These are phyloP conservation scores for Termitomyces sp. DNA, from an alignment of 1,284 basidiomycete species.

Conservation along the genomic window DNA sequence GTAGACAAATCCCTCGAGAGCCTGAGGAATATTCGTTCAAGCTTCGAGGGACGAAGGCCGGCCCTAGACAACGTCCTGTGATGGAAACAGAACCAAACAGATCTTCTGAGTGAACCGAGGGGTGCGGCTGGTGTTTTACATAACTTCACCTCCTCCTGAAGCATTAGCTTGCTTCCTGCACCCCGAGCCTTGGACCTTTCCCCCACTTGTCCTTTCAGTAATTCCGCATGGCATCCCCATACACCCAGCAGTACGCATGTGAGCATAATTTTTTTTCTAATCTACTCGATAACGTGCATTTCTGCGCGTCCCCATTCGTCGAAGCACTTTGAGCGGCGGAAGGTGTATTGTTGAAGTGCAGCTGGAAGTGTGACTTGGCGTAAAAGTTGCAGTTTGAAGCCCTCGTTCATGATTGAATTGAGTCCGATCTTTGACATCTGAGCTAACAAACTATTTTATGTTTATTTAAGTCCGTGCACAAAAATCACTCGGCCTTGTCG, in stretches of 20 bases:
- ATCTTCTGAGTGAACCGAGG: neutral
- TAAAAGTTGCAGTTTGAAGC: neutral
- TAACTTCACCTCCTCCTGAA: slow-evolving; percentile 37
- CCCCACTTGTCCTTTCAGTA: slow-evolving; percentile 32
- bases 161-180: slow-evolving; percentile 76
- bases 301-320: neutral
- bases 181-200: slow-evolving; percentile 25
- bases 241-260: slow-evolving; percentile 79
- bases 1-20: too few species aligned
- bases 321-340: neutral
- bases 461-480: slow-evolving; percentile 77
- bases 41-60: neutral
- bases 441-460: neutral
- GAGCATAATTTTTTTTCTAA: slow-evolving; percentile 30
- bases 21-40: too few species aligned
- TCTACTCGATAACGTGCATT: slow-evolving; percentile 10
- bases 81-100: slow-evolving; percentile 1
- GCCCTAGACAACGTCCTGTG: neutral
- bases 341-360: neutral
- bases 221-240: slow-evolving; percentile 54
- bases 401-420: neutral
- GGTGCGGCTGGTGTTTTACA: slow-evolving; percentile 9
- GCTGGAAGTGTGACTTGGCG: neutral
- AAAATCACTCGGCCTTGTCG: slow-evolving; percentile 85
- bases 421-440: neutral